phyloP scores from a whole-genome alignment of 345 rosid genomes.

The Euphorbia tirucalli region DNA sequence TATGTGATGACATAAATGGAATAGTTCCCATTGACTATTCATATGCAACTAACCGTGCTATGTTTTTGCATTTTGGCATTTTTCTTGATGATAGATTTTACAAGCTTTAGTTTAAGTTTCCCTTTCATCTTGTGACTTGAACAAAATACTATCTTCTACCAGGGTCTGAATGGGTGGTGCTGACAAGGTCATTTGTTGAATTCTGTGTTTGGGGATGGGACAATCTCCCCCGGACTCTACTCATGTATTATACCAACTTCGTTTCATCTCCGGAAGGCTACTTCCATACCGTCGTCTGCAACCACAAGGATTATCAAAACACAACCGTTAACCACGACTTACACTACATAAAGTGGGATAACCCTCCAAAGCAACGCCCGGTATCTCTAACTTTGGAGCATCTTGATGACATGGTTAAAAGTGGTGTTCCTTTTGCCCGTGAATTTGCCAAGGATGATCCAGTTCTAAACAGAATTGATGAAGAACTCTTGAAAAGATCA shows the following conservation, averaged over 20 bases:
- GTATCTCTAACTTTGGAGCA: constrained; percentile 51
- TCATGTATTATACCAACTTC: constrained; percentile 90
- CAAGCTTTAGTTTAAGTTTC: no score
- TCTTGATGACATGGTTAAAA: constrained; percentile 66
- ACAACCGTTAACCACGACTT: constrained; percentile 79
- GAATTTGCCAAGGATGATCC: constrained; percentile 55
- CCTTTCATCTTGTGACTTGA: no score
- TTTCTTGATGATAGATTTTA: neutral
- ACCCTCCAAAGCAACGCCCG: constrained; percentile 67
- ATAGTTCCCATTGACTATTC: no score
- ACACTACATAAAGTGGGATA: constrained; percentile 77
- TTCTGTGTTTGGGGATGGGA: constrained; percentile 97
- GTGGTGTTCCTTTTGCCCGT: constrained; percentile 91
- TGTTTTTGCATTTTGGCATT: neutral
- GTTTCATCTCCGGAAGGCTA: constrained; percentile 79
- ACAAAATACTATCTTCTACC: constrained; percentile 6
- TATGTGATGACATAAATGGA: neutral
- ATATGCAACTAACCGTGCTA: neutral
- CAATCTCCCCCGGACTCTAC: constrained; percentile 86
- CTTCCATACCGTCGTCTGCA: constrained; percentile 89
- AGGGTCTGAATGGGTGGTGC: constrained; percentile 78
- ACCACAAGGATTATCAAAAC: constrained; percentile 88
- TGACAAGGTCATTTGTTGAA: constrained; percentile 81
- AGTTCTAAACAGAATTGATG: constrained; percentile 62
- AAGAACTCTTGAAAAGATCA: constrained; percentile 45